These are phyloP conservation scores for Phragmites australis DNA, from an alignment of 176 grass and related monocot genomes.

Conservation along the genomic window DNA sequence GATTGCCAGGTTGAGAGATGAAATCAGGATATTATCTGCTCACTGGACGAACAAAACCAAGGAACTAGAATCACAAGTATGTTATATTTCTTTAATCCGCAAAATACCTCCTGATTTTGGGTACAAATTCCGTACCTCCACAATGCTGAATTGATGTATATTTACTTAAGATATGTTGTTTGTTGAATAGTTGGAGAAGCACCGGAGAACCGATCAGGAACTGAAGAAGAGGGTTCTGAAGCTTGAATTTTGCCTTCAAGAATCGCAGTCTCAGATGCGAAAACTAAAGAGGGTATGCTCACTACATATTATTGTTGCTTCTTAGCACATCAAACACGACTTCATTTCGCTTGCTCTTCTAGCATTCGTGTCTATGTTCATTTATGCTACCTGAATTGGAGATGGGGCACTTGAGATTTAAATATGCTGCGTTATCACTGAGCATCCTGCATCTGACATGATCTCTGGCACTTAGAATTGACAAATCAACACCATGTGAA, in stretches of 20 bases:
- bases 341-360: background rate
- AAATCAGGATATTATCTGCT: conserved; percentile 81
- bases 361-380: conserved; percentile 29
- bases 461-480: conserved; percentile 37
- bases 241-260: conserved; percentile 95
- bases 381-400: conserved; percentile 29
- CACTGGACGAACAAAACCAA: conserved; percentile 85
- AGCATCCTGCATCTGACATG: background rate
- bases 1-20: conserved; percentile 77
- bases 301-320: background rate
- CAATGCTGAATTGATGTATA: background rate
- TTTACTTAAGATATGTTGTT: conserved; percentile 21
- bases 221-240: conserved; percentile 93
- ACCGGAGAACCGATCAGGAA: conserved; percentile 73
- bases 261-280: conserved; percentile 81
- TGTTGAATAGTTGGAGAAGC: conserved; percentile 73
- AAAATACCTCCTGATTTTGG: conserved; percentile 4
- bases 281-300: conserved; percentile 79
- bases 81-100: conserved; percentile 5
- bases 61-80: conserved; percentile 78
- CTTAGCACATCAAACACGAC: conserved; percentile 3
- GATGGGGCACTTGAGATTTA: conserved; percentile 15
- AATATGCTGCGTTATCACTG: conserved; percentile 15
- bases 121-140: background rate
- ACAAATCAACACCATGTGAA: conserved; percentile 41